phyloP scores from a whole-genome alignment of 202 grass and related monocot species.

The Saccharum hybrid region DNA sequence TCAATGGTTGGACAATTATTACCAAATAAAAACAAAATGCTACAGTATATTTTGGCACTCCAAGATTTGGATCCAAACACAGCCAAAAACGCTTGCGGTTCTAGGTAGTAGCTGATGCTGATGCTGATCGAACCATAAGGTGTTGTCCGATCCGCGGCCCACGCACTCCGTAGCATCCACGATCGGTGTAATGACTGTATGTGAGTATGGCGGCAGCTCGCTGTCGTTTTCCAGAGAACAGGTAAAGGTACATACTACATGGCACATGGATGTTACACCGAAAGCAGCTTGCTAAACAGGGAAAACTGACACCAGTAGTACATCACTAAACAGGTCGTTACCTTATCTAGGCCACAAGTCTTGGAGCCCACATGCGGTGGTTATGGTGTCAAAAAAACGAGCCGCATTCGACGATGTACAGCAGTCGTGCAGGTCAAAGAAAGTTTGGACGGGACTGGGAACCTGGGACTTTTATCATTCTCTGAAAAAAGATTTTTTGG shows the following conservation, averaged over 20 bases:
- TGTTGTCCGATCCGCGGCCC: conserved; percentile 28
- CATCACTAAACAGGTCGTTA: conserved; percentile 1
- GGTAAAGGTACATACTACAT: neutral
- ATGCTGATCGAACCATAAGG: neutral
- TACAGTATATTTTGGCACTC: too few species aligned
- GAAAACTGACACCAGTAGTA: neutral
- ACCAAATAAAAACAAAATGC: too few species aligned
- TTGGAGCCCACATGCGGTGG: conserved; percentile 1
- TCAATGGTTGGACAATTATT: too few species aligned
- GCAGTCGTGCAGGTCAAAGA: neutral
- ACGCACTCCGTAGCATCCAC: neutral
- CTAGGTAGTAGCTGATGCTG: neutral
- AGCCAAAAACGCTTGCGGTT: neutral
- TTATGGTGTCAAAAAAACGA: neutral
- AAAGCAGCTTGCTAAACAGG: neutral
- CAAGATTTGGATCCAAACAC: too few species aligned
- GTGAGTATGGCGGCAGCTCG: neutral
- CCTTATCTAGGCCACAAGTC: neutral
- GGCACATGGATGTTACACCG: neutral
- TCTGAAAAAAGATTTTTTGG: neutral
- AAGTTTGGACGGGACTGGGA: neutral
- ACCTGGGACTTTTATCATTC: too few species aligned
- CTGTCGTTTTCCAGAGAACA: conserved; percentile 2
- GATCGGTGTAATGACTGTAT: neutral
- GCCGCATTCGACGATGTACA: neutral